A percentile compares a stretch with the other conserved stretches of the same genome.
Conservation (phyloP, 805 yeast genomes). For the Yamadazyma sp. region DNA sequence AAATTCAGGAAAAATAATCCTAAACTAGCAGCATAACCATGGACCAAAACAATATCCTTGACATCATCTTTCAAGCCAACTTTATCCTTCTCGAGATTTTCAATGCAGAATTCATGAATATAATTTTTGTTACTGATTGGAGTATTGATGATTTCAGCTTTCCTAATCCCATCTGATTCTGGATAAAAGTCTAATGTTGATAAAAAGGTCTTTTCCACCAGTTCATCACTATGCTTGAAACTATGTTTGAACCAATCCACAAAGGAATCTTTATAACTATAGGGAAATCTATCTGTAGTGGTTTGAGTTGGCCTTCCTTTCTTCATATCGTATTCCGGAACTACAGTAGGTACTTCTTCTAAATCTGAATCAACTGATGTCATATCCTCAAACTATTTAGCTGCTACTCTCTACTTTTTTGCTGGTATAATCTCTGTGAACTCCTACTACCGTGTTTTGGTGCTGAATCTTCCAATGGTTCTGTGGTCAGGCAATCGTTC, state of each 20-base stretch:
- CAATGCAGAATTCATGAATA: constrained; percentile 75
- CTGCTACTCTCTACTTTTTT: no score
- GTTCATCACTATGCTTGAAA: constrained; percentile 20
- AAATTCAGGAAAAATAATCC: constrained; percentile 78
- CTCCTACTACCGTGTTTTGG: no score
- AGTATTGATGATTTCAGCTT: constrained; percentile 50
- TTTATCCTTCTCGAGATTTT: constrained; percentile 32
- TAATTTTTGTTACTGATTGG: constrained; percentile 51
- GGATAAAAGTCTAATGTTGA: constrained; percentile 60
- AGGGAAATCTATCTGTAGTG: constrained; percentile 1
- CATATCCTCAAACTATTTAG: no score
- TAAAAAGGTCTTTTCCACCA: constrained; percentile 43
- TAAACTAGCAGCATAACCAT: constrained; percentile 92
- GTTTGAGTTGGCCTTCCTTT: background rate
- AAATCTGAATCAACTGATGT: background rate
- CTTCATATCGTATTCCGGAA: constrained; percentile 4
- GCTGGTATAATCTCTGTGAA: no score
- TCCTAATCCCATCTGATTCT: constrained; percentile 45
- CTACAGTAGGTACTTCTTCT: constrained; percentile 4
- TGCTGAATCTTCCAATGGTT: no score
- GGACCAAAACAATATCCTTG: constrained; percentile 67
- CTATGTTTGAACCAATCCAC: constrained; percentile 32
- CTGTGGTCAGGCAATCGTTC: background rate
- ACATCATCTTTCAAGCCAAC: constrained; percentile 8
- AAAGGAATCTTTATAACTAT: constrained; percentile 14